A percentile compares a stretch with the other conserved stretches of the same genome.
Evolutionary conservation across 306 rosid genomes (phyloP).

Genomic region (Pterocarpus macrocarpus): DNA sequence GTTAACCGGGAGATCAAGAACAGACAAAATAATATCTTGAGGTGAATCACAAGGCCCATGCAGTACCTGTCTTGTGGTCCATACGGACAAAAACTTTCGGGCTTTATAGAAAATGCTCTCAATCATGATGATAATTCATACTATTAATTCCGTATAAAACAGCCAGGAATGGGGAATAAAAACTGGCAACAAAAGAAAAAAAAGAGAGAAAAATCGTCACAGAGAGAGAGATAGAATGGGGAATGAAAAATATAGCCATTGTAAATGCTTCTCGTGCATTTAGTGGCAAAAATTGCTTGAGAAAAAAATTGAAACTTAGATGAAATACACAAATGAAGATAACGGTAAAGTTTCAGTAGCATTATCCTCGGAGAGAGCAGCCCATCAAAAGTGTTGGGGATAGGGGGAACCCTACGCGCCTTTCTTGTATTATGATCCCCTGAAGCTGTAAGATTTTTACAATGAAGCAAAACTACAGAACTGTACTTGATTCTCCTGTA

Average conservation of each 20-base stretch:
- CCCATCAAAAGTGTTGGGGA: slow-evolving; percentile 4
- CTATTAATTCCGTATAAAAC: not conserved
- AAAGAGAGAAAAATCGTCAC: not conserved
- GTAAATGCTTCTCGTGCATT: not conserved
- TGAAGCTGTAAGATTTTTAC: slow-evolving; percentile 37
- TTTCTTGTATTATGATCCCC: slow-evolving; percentile 31
- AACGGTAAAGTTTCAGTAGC: not conserved
- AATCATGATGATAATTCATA: not conserved
- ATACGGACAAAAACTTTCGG: not conserved
- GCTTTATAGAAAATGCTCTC: not conserved
- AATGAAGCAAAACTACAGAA: slow-evolving; percentile 54
- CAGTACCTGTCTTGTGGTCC: not conserved
- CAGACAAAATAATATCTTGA: not conserved
- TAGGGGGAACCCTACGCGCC: not conserved
- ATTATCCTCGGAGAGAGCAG: slow-evolving; percentile 3
- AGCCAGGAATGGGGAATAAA: not conserved
- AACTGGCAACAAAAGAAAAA: not conserved
- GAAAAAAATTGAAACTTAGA: not conserved
- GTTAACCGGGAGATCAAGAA: too few relatives aligned
- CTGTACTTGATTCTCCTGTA: slow-evolving; percentile 61
- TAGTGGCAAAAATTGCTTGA: not conserved
- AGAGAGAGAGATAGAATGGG: not conserved
- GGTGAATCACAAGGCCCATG: not conserved
- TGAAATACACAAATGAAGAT: slow-evolving; percentile 6
- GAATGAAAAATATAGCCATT: not conserved